These are phyloP conservation scores for Epithele typhae DNA, from an alignment of 768 basidiomycete genomes.

Conservation along the genomic window DNA sequence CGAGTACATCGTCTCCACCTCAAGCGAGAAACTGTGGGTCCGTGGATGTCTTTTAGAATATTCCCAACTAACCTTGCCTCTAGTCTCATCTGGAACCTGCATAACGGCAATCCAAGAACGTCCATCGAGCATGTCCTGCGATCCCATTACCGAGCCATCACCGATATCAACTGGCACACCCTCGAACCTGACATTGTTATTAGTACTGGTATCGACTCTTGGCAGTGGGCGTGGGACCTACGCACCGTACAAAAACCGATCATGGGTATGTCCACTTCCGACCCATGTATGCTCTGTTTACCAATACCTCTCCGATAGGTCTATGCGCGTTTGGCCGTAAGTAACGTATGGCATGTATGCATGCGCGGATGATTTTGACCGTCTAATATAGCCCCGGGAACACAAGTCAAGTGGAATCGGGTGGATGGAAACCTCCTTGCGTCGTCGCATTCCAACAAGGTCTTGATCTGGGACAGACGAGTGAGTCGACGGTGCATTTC, in stretches of 20 bases:
- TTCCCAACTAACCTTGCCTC: too few species aligned
- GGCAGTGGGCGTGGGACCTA: slow-evolving; percentile 94
- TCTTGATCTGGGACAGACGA: slow-evolving; percentile 92
- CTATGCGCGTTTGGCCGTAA: slow-evolving; percentile 56
- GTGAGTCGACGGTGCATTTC: slow-evolving; percentile 38
- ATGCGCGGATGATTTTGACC: too few species aligned
- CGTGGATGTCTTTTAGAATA: too few species aligned
- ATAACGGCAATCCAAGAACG: slow-evolving; percentile 61
- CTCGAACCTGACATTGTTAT: slow-evolving; percentile 80
- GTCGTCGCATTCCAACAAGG: slow-evolving; percentile 81
- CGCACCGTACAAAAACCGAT: slow-evolving; percentile 53
- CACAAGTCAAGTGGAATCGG: slow-evolving; percentile 97
- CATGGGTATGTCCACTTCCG: slow-evolving; percentile 39
- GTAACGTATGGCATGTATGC: too few species aligned
- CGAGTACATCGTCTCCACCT: slow-evolving; percentile 85
- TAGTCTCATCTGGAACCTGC: slow-evolving; percentile 93
- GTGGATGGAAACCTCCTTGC: slow-evolving; percentile 84
- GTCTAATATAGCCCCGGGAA: slow-evolving; percentile 83
- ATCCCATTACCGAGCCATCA: slow-evolving; percentile 92
- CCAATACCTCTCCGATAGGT: slow-evolving; percentile 28
- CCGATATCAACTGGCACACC: slow-evolving; percentile 97
- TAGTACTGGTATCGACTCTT: slow-evolving; percentile 90
- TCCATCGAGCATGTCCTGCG: slow-evolving; percentile 82
- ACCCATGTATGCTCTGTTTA: background rate
- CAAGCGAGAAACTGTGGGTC: slow-evolving; percentile 79